Base-by-base conservation (phyloP, 73 alveolate genomes). In the Stentor coeruleus region DNA sequence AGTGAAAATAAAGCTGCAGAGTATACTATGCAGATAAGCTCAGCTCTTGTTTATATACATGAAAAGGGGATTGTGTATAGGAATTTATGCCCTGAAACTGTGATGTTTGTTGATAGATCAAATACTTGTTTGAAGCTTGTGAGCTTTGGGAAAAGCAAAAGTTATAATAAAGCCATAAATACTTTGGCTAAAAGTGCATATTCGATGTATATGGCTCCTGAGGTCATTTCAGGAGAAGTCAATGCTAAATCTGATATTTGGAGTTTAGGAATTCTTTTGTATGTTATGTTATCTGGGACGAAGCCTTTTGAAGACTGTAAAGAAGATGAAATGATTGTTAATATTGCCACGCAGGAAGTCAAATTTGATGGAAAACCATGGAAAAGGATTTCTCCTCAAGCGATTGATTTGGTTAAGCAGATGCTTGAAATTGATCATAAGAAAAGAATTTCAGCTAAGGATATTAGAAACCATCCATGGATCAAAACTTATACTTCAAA, bases 391-490 rank as follows among this genome's bases (percentile, higher is more conserved):
- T 82, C 91, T 81, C 86, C 79, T n/a, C 79, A 33, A 58, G 88
- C 85, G 30, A 81, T 83, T 74, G 87, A 89, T 81, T 85, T 89
- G 74, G 76, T 89, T 42, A 35, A 79, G 83, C 42, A 80, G 76
- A 81, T 89, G 14, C 72, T 89, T 59, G 82, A 77, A 58, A 85
- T 81, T 83, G 89, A 92, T 42, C 97, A 96, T 74, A 60, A 59
- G 33, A 89, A 92, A 42, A 84, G 99, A 83, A 85, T 87, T n/a
- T 92, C 97, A 39, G 84, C 91, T 36, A 95, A 92, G 40, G 90
- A 92, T 55, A 88, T 92, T 26, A 87, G 92, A 15, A 91, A 84
- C 38, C 99, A 94, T 86, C 91, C 92, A 20, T 94, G 99, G 99
- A 11, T 49, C 20, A 49, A 49, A 49, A 11, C 66, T 49, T 6